These are phyloP conservation scores for Fusarium keratoplasticum DNA, from an alignment of 2,329 filamentous ascomycete species.

Conservation along the genomic window DNA sequence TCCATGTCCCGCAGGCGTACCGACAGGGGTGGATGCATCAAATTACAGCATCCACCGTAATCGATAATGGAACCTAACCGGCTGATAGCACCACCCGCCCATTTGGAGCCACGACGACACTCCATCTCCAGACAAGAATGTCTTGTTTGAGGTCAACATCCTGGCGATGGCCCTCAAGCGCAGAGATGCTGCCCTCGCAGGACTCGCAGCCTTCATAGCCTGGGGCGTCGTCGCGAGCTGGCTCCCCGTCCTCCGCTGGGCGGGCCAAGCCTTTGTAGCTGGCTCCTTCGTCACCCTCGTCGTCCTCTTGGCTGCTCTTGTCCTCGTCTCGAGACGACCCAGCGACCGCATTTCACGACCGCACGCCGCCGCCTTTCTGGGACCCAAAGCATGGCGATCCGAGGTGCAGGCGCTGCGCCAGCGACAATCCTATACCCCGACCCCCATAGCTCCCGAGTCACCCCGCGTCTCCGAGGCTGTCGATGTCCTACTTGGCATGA, in stretches of 20 bases:
- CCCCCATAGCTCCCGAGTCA: slow-evolving; percentile 80
- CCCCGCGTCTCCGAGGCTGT: slow-evolving; percentile 82
- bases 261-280: slow-evolving; percentile 83
- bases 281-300: slow-evolving; percentile 71
- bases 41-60: slow-evolving; percentile 42
- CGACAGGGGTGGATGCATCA: slow-evolving; percentile 37
- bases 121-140: slow-evolving; percentile 46
- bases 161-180: slow-evolving; percentile 76
- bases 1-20: slow-evolving; percentile 25
- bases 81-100: slow-evolving; percentile 34
- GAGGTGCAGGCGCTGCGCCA: slow-evolving; percentile 76
- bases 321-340: slow-evolving; percentile 64
- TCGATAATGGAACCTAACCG: slow-evolving; percentile 34
- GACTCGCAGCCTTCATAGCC: slow-evolving; percentile 79
- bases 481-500: slow-evolving; percentile 80
- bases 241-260: slow-evolving; percentile 84
- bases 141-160: slow-evolving; percentile 44
- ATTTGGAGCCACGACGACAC: slow-evolving; percentile 35
- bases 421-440: slow-evolving; percentile 74
- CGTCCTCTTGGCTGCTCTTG: slow-evolving; percentile 67
- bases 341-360: slow-evolving; percentile 55
- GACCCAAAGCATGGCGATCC: slow-evolving; percentile 72
- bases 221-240: slow-evolving; percentile 90
- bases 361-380: slow-evolving; percentile 69
- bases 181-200: slow-evolving; percentile 77